Conservation (phyloP, 192 early-diverging fungal species). For the Coemansia asiatica region DNA sequence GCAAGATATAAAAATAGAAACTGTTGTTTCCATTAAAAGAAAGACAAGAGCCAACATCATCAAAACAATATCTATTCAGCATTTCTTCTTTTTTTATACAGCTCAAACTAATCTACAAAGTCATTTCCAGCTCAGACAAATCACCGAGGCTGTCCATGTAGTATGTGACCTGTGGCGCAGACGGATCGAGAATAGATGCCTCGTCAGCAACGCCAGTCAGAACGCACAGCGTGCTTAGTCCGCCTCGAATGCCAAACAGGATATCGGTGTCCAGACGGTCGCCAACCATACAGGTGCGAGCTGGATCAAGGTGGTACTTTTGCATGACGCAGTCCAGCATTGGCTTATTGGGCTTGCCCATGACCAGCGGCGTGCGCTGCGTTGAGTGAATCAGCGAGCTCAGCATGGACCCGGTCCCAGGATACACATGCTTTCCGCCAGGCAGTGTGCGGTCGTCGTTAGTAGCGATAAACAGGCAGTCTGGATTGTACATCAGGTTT, state of each 20-base stretch:
- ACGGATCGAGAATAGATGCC: conserved; percentile 20
- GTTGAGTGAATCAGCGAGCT: conserved; percentile 73
- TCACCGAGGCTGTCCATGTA: conserved; percentile 44
- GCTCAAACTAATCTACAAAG: conserved; percentile 1
- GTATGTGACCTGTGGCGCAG: conserved; percentile 40
- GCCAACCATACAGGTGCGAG: conserved; percentile 93
- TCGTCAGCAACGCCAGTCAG: conserved; percentile 73
- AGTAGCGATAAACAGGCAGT: conserved; percentile 85
- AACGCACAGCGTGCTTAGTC: conserved; percentile 85
- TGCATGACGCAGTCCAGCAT: conserved; percentile 93
- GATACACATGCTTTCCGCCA: conserved; percentile 68
- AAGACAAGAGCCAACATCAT: too few species aligned
- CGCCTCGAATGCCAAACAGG: conserved; percentile 84
- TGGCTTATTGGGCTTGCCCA: conserved; percentile 91
- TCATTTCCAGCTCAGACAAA: conserved; percentile 15
- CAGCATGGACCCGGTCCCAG: conserved; percentile 82
- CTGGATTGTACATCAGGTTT: conserved; percentile 69
- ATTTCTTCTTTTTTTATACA: background rate
- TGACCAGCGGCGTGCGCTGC: conserved; percentile 74
- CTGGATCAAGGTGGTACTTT: conserved; percentile 76
- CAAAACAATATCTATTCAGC: background rate
- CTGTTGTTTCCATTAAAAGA: too few species aligned
- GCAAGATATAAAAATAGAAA: background rate
- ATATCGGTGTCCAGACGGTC: conserved; percentile 97
- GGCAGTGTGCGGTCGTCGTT: conserved; percentile 93